Percentiles rank a stretch among this genome's conserved stretches.
Conservation (phyloP, 768 basidiomycete genomes). For the Multifurca ochricompacta region DNA sequence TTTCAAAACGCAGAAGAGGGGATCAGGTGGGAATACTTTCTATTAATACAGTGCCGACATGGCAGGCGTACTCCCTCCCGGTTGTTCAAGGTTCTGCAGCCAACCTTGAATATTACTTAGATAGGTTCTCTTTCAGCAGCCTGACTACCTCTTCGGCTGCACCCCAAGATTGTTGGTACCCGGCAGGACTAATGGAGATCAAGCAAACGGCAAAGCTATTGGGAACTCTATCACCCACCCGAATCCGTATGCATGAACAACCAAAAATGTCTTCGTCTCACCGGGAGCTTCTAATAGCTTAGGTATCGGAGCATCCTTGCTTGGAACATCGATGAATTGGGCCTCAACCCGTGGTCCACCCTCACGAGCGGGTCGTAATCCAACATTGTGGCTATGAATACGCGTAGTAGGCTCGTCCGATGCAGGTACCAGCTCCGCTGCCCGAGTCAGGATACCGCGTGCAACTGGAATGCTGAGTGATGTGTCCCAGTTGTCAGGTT, state of each 20-base stretch:
- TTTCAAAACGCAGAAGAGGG: background rate
- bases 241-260: constrained; percentile 55
- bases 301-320: constrained; percentile 23
- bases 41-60: background rate
- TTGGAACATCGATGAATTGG: constrained; percentile 34
- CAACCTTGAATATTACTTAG: background rate
- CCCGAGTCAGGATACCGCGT: constrained; percentile 39
- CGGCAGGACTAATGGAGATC: constrained; percentile 20
- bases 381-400: constrained; percentile 48
- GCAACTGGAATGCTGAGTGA: constrained; percentile 37
- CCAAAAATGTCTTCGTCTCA: constrained; percentile 26
- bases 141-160: constrained; percentile 22
- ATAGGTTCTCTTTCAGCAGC: constrained; percentile 16
- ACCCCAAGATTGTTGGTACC: constrained; percentile 26
- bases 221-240: constrained; percentile 33
- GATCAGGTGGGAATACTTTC: too few relatives aligned
- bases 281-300: constrained; percentile 17
- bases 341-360: constrained; percentile 51
- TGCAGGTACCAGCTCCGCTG: constrained; percentile 33
- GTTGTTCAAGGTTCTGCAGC: background rate
- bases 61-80: too few relatives aligned
- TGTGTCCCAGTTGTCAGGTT: constrained; percentile 40
- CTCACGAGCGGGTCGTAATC: constrained; percentile 45
- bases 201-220: constrained; percentile 10
- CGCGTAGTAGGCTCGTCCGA: constrained; percentile 31